Conservation (phyloP, 495 filamentous ascomycete species). For the Darksidea phi region DNA sequence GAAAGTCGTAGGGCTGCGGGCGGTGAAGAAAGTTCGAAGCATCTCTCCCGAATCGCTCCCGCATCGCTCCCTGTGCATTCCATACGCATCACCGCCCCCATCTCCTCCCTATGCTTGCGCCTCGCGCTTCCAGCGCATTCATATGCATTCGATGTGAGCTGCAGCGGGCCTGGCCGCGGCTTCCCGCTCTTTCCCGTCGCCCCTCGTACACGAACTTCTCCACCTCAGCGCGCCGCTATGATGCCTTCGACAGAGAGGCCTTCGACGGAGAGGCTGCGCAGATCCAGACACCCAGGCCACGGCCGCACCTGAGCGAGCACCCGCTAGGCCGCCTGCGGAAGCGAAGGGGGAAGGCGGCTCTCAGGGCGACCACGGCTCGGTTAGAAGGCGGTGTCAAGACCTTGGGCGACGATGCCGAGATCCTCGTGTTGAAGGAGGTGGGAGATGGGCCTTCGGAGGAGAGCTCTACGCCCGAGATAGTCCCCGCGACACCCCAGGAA, state of each 20-base stretch:
- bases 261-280: constrained; percentile 4
- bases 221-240: constrained; percentile 8
- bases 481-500: neutral
- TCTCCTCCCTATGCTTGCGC: constrained; percentile 33
- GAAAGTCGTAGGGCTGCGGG: constrained; percentile 7
- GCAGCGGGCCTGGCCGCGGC: neutral
- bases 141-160: constrained; percentile 35
- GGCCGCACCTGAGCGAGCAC: neutral
- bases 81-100: neutral
- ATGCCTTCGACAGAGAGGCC: constrained; percentile 11
- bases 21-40: constrained; percentile 23
- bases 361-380: constrained; percentile 19
- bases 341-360: constrained; percentile 12
- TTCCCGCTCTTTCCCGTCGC: neutral
- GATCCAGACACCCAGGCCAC: neutral
- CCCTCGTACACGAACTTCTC: constrained; percentile 23
- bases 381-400: constrained; percentile 26
- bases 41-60: neutral
- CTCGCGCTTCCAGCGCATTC: constrained; percentile 31
- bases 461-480: neutral
- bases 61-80: constrained; percentile 1
- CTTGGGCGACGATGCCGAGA: constrained; percentile 30
- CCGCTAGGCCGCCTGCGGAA: constrained; percentile 18
- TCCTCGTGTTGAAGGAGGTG: constrained; percentile 31
- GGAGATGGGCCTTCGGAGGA: constrained; percentile 1